Evolutionary conservation across 805 yeast genomes (phyloP).

Genomic region (Metschnikowia vanudenii): DNA sequence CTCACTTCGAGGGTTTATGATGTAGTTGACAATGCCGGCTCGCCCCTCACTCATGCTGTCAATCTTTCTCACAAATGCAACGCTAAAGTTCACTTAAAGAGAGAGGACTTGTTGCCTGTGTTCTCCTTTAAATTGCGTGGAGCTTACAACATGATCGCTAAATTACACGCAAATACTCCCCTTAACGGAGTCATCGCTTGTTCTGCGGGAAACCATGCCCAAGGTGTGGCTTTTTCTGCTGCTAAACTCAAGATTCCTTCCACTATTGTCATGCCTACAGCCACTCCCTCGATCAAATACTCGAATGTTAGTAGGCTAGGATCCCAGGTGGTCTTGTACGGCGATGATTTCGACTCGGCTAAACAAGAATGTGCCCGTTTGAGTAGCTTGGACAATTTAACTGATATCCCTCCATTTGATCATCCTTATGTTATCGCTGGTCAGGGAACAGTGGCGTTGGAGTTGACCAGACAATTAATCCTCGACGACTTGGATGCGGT

Average conservation of each 20-base stretch:
- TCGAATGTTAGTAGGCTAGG: constrained; percentile 91
- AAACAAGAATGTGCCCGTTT: constrained; percentile 83
- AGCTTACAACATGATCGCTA: constrained; percentile 96
- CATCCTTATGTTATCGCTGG: constrained; percentile 99
- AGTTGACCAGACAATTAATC: constrained; percentile 82
- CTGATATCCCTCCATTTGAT: constrained; percentile 96
- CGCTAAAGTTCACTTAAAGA: constrained; percentile 72
- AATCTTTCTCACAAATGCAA: constrained; percentile 73
- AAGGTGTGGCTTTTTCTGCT: constrained; percentile 95
- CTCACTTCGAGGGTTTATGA: constrained; percentile 93
- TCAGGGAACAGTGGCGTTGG: constrained; percentile 97
- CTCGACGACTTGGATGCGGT: constrained; percentile 77
- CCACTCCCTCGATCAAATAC: constrained; percentile 93
- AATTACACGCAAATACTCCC: constrained; percentile 60
- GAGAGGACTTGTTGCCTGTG: constrained; percentile 94
- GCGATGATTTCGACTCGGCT: constrained; percentile 95
- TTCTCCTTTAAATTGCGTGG: constrained; percentile 96
- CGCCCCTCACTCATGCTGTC: constrained; percentile 77
- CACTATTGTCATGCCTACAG: constrained; percentile 96
- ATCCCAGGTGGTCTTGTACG: constrained; percentile 87
- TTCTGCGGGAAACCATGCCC: constrained; percentile 99
- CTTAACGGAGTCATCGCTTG: constrained; percentile 93
- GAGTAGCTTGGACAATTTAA: constrained; percentile 64
- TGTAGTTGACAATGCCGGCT: constrained; percentile 72
- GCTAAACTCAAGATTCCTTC: constrained; percentile 83